Evolutionary conservation across 1,139 yeast species (phyloP).

Genomic region (Torulaspora pretoriensis): DNA sequence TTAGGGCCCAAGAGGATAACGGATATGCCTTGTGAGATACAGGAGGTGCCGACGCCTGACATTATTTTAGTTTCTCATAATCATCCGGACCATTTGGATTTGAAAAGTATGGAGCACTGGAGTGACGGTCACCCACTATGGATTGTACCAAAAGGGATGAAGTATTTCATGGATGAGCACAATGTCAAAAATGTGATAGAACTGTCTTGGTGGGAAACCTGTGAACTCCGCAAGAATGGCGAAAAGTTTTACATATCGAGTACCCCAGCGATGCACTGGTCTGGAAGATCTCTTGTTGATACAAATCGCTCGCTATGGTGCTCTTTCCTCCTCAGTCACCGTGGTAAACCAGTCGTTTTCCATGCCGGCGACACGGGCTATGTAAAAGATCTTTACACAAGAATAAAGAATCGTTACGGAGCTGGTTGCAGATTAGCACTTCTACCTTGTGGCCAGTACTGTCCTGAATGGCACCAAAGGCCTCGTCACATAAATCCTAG

Average conservation of each 20-base stretch:
- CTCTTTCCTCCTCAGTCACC: constrained; percentile 64
- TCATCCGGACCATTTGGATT: constrained; percentile 91
- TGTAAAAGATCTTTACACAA: constrained; percentile 60
- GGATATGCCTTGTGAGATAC: constrained; percentile 61
- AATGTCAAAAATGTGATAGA: constrained; percentile 53
- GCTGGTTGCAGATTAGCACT: constrained; percentile 62
- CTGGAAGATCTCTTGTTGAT: constrained; percentile 75
- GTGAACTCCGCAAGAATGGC: constrained; percentile 45
- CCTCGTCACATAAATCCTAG: constrained; percentile 84
- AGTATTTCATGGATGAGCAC: constrained; percentile 51
- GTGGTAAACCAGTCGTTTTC: constrained; percentile 67
- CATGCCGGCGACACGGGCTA: constrained; percentile 97
- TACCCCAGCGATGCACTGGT: constrained; percentile 98
- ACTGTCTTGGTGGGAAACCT: constrained; percentile 89
- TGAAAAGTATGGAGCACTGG: constrained; percentile 51
- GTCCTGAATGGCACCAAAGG: constrained; percentile 90
- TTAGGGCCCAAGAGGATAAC: constrained; percentile 81
- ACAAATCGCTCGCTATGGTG: constrained; percentile 85
- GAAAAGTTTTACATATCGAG: constrained; percentile 72
- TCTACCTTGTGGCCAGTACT: constrained; percentile 90
- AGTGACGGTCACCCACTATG: constrained; percentile 50
- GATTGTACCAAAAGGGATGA: constrained; percentile 84
- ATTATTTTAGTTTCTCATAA: constrained; percentile 83
- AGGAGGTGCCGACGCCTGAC: constrained; percentile 63
- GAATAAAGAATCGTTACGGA: constrained; percentile 62